Evolutionary conservation across 176 grass and related monocot species (phyloP).

Genomic region (Eleusine coracana): DNA sequence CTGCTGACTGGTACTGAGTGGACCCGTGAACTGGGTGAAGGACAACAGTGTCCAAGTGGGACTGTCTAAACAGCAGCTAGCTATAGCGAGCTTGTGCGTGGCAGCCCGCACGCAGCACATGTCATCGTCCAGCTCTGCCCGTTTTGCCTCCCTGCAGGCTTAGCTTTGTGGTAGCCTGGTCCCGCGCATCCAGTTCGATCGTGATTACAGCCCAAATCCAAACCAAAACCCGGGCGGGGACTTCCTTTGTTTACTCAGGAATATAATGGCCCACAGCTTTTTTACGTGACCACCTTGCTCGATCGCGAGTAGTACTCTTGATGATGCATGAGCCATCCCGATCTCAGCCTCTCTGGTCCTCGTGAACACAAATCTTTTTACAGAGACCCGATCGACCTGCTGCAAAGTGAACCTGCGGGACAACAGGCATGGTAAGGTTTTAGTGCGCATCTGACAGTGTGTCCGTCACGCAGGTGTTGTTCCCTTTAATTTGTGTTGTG

Average conservation of each 20-base stretch:
- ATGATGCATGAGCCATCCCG: too few relatives aligned
- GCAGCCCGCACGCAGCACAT: conserved; percentile 36
- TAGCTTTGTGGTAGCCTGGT: not conserved
- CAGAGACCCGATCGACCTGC: not conserved
- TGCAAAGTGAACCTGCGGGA: conserved; percentile 8
- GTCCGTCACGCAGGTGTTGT: conserved; percentile 29
- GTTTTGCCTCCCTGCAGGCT: conserved; percentile 41
- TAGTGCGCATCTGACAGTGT: not conserved
- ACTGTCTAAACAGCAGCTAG: not conserved
- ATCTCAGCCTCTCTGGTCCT: not conserved
- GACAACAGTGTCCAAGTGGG: not conserved
- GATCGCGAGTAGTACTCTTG: not conserved
- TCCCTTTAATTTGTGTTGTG: not conserved
- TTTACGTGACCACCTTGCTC: not conserved
- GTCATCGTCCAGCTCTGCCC: conserved; percentile 59
- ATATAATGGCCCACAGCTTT: not conserved
- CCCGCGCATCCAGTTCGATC: not conserved
- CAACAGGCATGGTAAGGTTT: not conserved
- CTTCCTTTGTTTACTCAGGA: not conserved
- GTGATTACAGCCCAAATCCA: not conserved
- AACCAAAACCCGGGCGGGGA: not conserved
- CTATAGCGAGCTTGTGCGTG: not conserved
- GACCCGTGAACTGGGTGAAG: not conserved
- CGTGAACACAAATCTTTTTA: not conserved
- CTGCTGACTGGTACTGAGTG: not conserved